A percentile compares a stretch with the other conserved stretches of the same genome.
These are phyloP conservation scores for Cryptococcus deneoformans DNA, from an alignment of 1,284 basidiomycete species.

Conservation along the genomic window DNA sequence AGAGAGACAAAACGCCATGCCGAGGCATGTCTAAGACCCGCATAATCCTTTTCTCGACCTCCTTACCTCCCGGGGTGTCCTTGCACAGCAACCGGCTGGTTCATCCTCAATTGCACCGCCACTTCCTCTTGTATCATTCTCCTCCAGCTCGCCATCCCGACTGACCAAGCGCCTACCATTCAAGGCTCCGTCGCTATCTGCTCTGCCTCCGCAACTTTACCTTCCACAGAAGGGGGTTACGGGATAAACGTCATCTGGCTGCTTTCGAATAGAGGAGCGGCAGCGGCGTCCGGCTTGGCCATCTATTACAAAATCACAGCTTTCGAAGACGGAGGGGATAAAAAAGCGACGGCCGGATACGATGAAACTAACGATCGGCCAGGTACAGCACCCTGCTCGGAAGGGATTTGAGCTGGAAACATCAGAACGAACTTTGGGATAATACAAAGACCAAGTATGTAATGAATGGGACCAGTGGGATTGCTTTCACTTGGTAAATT, in stretches of 20 bases:
- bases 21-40: neutral
- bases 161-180: neutral
- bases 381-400: slow-evolving; percentile 6
- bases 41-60: neutral
- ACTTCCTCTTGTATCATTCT: slow-evolving; percentile 2
- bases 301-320: no score
- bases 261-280: neutral
- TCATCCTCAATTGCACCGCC: slow-evolving; percentile 1
- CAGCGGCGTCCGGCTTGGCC: neutral
- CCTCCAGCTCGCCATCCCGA: neutral
- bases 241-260: neutral
- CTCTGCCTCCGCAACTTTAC: neutral
- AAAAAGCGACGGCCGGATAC: slow-evolving; percentile 2
- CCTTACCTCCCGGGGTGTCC: neutral
- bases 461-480: slow-evolving; percentile 7
- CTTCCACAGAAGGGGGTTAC: neutral
- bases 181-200: slow-evolving; percentile 1
- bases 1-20: no score
- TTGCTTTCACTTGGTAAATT: slow-evolving; percentile 4
- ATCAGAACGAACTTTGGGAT: slow-evolving; percentile 2
- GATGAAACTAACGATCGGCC: slow-evolving; percentile 5
- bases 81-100: slow-evolving; percentile 3
- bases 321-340: neutral
- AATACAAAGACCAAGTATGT: neutral
- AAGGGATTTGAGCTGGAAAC: slow-evolving; percentile 4